These are phyloP conservation scores for Trichoderma sp. DNA, from an alignment of 2,329 filamentous ascomycete species.

Conservation along the genomic window DNA sequence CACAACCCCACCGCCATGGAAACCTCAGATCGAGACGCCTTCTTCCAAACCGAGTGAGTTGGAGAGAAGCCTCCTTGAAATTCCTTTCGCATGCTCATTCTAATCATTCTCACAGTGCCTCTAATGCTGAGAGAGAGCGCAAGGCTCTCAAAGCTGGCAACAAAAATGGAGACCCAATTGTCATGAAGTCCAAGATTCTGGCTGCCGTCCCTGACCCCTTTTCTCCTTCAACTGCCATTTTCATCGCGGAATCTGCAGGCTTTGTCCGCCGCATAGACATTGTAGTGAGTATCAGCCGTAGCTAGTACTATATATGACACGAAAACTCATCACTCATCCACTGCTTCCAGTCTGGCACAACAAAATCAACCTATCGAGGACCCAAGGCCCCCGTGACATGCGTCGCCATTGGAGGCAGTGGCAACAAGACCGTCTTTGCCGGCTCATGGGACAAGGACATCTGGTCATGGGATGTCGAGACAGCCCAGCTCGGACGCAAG, in stretches of 20 bases:
- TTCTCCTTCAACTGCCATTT: slow-evolving; percentile 57
- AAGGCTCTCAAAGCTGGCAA: slow-evolving; percentile 72
- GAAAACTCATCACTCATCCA: neutral
- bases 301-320: neutral
- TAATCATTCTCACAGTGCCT: slow-evolving; percentile 2
- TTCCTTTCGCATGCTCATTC: neutral
- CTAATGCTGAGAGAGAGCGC: slow-evolving; percentile 33
- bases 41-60: slow-evolving; percentile 87
- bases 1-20: slow-evolving; percentile 51
- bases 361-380: slow-evolving; percentile 58
- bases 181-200: slow-evolving; percentile 81
- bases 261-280: slow-evolving; percentile 70
- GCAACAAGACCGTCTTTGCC: slow-evolving; percentile 66
- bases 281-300: slow-evolving; percentile 55
- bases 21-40: slow-evolving; percentile 72
- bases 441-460: slow-evolving; percentile 94
- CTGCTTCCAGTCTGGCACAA: slow-evolving; percentile 31
- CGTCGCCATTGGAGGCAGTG: slow-evolving; percentile 61
- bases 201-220: slow-evolving; percentile 67
- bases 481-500: slow-evolving; percentile 51
- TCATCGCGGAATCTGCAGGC: slow-evolving; percentile 85
- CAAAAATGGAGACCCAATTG: slow-evolving; percentile 76
- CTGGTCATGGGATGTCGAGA: slow-evolving; percentile 75
- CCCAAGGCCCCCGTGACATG: slow-evolving; percentile 79
- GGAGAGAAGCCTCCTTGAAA: slow-evolving; percentile 20